These are phyloP conservation scores for Lagenidium giganteum DNA, from an alignment of 352 stramenopile genomes.

Conservation along the genomic window DNA sequence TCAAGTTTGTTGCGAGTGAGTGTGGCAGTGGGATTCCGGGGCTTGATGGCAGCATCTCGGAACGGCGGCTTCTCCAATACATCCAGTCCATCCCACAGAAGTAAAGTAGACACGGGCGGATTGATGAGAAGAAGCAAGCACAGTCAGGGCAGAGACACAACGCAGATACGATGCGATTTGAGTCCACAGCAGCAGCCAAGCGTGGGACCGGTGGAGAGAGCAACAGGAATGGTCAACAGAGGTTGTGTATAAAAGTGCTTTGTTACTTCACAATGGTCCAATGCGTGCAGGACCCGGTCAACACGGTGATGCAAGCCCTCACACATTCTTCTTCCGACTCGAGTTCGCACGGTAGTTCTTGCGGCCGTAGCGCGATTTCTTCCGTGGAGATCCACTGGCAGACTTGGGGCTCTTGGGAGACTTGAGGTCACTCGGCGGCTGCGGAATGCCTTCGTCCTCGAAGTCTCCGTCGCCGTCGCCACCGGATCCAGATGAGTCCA, in stretches of 20 bases:
- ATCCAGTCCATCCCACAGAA: conserved; percentile 60
- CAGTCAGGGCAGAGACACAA: too few relatives aligned
- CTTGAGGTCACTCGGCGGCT: conserved; percentile 19
- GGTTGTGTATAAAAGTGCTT: too few relatives aligned
- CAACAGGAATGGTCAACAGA: too few relatives aligned
- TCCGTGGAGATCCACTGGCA: conserved; percentile 24
- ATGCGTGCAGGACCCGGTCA: neutral
- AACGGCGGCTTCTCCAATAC: conserved; percentile 74
- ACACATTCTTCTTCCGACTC: conserved; percentile 46
- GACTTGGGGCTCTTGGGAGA: conserved; percentile 32
- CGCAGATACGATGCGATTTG: too few relatives aligned
- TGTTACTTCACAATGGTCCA: neutral
- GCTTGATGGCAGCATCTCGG: conserved; percentile 78
- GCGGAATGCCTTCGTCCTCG: conserved; percentile 11
- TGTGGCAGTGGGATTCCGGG: conserved; percentile 72
- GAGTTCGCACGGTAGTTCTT: conserved; percentile 76
- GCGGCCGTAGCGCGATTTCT: conserved; percentile 60
- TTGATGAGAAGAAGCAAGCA: too few relatives aligned
- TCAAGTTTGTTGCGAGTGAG: conserved; percentile 88
- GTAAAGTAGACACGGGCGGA: conserved; percentile 21
- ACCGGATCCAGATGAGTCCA: neutral
- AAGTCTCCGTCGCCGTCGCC: conserved; percentile 9
- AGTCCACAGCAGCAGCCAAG: conserved; percentile 15
- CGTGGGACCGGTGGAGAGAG: conserved; percentile 7
- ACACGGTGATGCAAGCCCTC: too few relatives aligned